Base-by-base conservation (phyloP, 2,329 filamentous ascomycete genomes). In the Stemphylium vesicarium region DNA sequence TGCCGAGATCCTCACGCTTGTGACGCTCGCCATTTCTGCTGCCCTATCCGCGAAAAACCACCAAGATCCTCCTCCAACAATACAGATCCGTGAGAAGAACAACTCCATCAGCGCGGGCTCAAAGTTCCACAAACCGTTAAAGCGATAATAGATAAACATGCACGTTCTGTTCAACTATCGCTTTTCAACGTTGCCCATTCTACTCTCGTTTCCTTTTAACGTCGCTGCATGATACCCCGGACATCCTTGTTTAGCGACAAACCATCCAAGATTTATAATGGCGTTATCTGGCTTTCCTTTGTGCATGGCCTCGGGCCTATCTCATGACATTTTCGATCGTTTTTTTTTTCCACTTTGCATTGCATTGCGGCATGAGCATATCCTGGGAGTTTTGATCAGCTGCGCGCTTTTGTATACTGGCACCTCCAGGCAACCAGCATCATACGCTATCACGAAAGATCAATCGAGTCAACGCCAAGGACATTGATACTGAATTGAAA, bases 1-100 rank as follows among this genome's bases (percentile, higher is more conserved):
- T 32, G 69, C 71, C 13, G 72, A 75, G 53, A 50, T 66, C 39
- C 50, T 71, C 32, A 73, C 68, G 2, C 70, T 74, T 52, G 39
- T 68, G 44, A 73, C 70, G 16, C 70, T 75, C 50, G 69, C 64
- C 50, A 56, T 72, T 20, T 70, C 70, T 9, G 66, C 72, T 40
- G 61, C 68, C 42, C 52, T 59, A 32, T 66, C 71, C 16, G 64
- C 62, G 32, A 71, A 69, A 36, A 49, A 62, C 35, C 48, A 62
- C 37, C 63, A 67, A 26, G 60, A 63, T 6, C 57, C 66, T 2
- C 53, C 59, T 9, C 66, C 66, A 15, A 69, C 55, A 8, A 66
- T 69, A 38, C 60, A 61, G 29, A 61, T 69, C 16, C 66, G 64
- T 52, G 64, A 68, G 50, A 68, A 67, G 63, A 67, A 63, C 40